Evolutionary conservation across 2,329 filamentous ascomycete species (phyloP), one percentile per base, ranked within the genome.

Genomic region (Paecilomyces dactylethromorphus): DNA sequence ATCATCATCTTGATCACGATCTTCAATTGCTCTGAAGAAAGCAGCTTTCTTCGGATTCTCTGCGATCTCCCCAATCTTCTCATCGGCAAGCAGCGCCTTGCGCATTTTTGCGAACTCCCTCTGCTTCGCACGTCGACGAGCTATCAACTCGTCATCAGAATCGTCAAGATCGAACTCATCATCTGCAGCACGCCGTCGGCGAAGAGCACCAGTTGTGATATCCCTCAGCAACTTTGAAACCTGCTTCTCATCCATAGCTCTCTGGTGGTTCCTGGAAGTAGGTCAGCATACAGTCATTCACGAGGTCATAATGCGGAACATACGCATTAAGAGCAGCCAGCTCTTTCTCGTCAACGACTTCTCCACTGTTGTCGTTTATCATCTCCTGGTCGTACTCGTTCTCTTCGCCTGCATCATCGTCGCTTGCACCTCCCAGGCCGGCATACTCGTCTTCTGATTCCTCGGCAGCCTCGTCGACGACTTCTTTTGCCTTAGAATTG

Each of bases 391-490:
- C 84, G 59, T 90, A 86, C 35, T 88, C 89, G 60, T 90, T 84
- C 59, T 92, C 89, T 58, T 87, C 88, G 51, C 84, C 88, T 52
- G 86, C 87, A 63, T 93, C 91, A 65, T 97, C 93, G 60, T 93
- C 92, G 73, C 92, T 93, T 11, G 81, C 88, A 62, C 94, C 94
- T 65, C 94, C 94, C 10, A 99, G 81, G 3, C 94, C 94, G 45
- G 92, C 93, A 72, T 97, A 99, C 74, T 99, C 94, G 71, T 99
- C 94, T 71, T 99, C 95, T 0, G 94, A 99, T 76, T 99, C 94
- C 67, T 96, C 91, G 61, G 94, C 93, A 71, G 96, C 92, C 65
- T 97, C 94, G 64, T 97, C 85, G 39, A 99, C 82, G 83, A 96
- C 90, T 24, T 88, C 87, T 68, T 87, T 92, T 0, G 92, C 93